These are phyloP conservation scores for Metschnikowia rubicola DNA, from an alignment of 805 yeast genomes.

Conservation along the genomic window DNA sequence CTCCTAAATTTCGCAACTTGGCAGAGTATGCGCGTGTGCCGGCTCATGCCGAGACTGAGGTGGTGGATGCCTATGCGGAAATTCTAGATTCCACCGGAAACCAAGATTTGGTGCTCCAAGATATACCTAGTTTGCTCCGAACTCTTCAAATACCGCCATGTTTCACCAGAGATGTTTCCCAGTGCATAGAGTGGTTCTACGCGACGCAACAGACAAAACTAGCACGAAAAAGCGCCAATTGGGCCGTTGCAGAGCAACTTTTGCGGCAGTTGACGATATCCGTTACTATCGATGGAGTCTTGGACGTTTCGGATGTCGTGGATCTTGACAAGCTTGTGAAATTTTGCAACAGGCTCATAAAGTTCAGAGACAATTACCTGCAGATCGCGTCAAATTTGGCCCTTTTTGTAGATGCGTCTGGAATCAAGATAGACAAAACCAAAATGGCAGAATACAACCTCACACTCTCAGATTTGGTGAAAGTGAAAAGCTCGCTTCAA, in stretches of 20 bases:
- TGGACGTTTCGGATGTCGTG: conserved; percentile 34
- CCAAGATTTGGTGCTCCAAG: conserved; percentile 28
- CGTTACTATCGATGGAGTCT: conserved; percentile 8
- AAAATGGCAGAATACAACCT: background rate
- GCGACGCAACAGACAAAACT: conserved; percentile 15
- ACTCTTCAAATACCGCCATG: conserved; percentile 28
- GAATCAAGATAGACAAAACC: conserved; percentile 9
- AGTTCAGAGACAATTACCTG: conserved; percentile 30
- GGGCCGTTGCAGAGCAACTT: conserved; percentile 25
- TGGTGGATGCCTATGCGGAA: conserved; percentile 30
- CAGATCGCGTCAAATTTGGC: conserved; percentile 32
- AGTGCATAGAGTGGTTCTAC: conserved; percentile 34
- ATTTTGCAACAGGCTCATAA: conserved; percentile 26
- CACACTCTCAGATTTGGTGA: conserved; percentile 22
- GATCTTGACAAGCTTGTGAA: conserved; percentile 38
- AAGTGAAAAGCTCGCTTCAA: conserved; percentile 26
- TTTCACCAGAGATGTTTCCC: conserved; percentile 30
- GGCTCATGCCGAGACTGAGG: conserved; percentile 31
- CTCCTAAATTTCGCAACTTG: conserved; percentile 14
- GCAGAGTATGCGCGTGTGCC: conserved; percentile 12
- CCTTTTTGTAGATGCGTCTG: conserved; percentile 28
- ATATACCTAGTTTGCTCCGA: conserved; percentile 25
- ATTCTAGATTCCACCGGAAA: conserved; percentile 18
- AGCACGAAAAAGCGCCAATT: conserved; percentile 17
- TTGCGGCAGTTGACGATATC: conserved; percentile 30